Evolutionary conservation across 73 alveolate genomes (phyloP), one percentile per base, ranked within the genome.

Genomic region (Paramecium octaurelia): DNA sequence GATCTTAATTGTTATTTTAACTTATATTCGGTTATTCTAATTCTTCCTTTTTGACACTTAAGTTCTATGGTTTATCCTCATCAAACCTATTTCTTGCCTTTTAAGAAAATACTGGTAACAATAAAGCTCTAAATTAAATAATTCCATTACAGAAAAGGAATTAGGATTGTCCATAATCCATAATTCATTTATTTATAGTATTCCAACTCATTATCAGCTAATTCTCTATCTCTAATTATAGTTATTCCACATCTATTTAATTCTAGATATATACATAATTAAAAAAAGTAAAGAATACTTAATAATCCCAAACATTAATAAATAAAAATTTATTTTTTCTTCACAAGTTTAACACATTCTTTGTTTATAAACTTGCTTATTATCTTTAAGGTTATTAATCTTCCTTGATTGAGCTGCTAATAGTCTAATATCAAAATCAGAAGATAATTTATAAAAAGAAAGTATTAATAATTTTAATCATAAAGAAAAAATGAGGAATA

Each of bases 121-220:
- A n/a, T 12, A 64, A 34, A 64, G 27, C 20, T 64, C 84, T 64
- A 64, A 64, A 64, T 64, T 31, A 31, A 2, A 64, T 31, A 3
- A 64, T 64, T 54, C 16, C 20, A 64, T 64, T 64, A 64, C 84
- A 64, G 42, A 64, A 64, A 64, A 34, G 84, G 84, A 27, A 64
- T 64, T 64, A 64, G 46, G 29, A 64, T 64, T 64, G 84, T 64
- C 84, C 84, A 64, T 27, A 64, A 64, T 64, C 84, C 84, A 64
- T 64, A 64, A 64, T 64, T 64, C 84, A 64, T 64, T 34, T 64
- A 64, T 64, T 64, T 64, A n/a, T 64, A 64, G 46, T 64, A 64
- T 64, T 64, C 84, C 46, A 64, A 20, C 27, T 64, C 84, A 64
- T 64, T 64, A 27, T 64, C 84, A 1, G 84, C 84, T 27, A 64